Percentiles rank a stretch among this genome's conserved stretches.
Evolutionary conservation across 768 basidiomycete species (phyloP).

Genomic region (Auricularia cornea): DNA sequence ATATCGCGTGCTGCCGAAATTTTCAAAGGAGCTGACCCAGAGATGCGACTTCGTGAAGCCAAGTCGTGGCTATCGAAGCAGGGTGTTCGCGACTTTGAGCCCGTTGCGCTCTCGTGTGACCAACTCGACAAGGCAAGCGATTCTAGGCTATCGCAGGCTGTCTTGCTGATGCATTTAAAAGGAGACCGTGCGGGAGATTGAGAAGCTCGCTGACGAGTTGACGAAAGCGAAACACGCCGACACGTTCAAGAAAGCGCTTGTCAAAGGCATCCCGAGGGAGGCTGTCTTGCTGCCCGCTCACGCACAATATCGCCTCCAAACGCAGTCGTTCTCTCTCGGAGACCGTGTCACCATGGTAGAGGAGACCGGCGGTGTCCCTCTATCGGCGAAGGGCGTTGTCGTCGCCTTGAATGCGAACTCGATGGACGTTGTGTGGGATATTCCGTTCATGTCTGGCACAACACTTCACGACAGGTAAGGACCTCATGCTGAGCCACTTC

Average conservation of each 20-base stretch:
- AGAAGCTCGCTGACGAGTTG: constrained; percentile 63
- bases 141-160: background rate
- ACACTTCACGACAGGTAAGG: constrained; percentile 77
- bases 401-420: constrained; percentile 78
- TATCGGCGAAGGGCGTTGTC: constrained; percentile 89
- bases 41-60: constrained; percentile 64
- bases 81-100: constrained; percentile 85
- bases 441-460: constrained; percentile 86
- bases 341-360: constrained; percentile 96
- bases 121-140: constrained; percentile 72
- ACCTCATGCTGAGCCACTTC: background rate
- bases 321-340: constrained; percentile 79
- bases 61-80: constrained; percentile 79
- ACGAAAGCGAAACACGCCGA: constrained; percentile 49
- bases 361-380: constrained; percentile 86
- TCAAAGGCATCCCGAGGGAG: constrained; percentile 87
- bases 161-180: constrained; percentile 19
- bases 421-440: constrained; percentile 96
- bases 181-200: constrained; percentile 74
- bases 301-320: constrained; percentile 80
- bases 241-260: constrained; percentile 82
- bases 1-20: constrained; percentile 59
- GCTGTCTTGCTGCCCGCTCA: constrained; percentile 91
- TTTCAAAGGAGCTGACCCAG: constrained; percentile 44
- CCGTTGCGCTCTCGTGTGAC: constrained; percentile 86